phyloP scores from a whole-genome alignment of 257 asterid genomes.

The Forsythia viridissima region DNA sequence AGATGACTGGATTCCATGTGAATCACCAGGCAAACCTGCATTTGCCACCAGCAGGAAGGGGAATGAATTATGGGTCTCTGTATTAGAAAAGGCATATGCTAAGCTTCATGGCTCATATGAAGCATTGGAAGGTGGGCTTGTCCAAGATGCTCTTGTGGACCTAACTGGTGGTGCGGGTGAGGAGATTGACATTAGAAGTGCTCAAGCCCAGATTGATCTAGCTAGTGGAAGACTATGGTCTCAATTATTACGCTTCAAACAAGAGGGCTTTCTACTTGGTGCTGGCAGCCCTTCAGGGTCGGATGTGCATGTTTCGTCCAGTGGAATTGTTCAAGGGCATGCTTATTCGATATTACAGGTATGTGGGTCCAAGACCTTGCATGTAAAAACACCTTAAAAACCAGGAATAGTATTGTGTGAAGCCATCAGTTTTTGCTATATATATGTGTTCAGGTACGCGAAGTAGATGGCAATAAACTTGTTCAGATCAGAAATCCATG shows the following conservation, averaged over 20 bases:
- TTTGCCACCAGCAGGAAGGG: conserved; percentile 96
- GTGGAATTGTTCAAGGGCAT: conserved; percentile 99
- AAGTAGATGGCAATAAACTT: conserved; percentile 86
- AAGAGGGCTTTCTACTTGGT: conserved; percentile 92
- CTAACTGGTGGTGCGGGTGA: conserved; percentile 99
- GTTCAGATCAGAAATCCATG: conserved; percentile 99
- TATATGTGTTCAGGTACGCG: conserved; percentile 63
- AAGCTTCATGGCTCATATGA: conserved; percentile 99
- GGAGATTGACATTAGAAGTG: conserved; percentile 99
- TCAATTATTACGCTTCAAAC: conserved; percentile 86
- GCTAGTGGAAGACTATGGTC: conserved; percentile 99
- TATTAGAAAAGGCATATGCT: conserved; percentile 95
- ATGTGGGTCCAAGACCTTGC: conserved; percentile 8
- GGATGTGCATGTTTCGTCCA: conserved; percentile 92
- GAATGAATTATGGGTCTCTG: conserved; percentile 90
- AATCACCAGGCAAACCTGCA: conserved; percentile 96
- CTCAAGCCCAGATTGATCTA: conserved; percentile 94
- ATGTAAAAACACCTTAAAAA: neutral
- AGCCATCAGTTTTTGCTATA: neutral
- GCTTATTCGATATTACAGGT: conserved; percentile 98
- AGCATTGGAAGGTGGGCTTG: conserved; percentile 99
- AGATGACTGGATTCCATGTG: conserved; percentile 99
- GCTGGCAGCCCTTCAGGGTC: conserved; percentile 99
- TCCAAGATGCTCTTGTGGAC: conserved; percentile 99
- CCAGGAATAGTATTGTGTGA: conserved; percentile 8